Evolutionary conservation across 176 grass and related monocot genomes (phyloP).

Genomic region (Lolium multiflorum): DNA sequence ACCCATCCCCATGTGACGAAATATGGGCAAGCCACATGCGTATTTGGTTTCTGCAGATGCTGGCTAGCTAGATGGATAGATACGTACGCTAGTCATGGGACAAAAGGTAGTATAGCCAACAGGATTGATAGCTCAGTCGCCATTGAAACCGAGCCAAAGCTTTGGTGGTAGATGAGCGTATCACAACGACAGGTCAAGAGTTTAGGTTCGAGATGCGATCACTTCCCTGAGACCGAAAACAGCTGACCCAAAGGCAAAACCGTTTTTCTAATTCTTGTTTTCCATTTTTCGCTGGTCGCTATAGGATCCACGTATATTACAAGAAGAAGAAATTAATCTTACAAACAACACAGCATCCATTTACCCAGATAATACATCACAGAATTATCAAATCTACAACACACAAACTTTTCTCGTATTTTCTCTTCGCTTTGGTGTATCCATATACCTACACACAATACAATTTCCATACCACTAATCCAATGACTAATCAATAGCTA

Average conservation of each 20-base stretch:
- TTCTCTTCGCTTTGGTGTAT: neutral
- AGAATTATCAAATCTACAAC: neutral
- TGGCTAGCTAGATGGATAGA: conserved; percentile 6
- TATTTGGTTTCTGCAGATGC: conserved; percentile 10
- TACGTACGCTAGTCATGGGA: conserved; percentile 19
- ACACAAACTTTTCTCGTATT: neutral
- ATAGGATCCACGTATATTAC: neutral
- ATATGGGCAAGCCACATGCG: neutral
- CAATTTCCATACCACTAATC: neutral
- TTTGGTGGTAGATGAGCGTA: conserved; percentile 34
- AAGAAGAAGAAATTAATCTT: neutral
- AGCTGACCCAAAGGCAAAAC: neutral
- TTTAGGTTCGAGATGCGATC: conserved; percentile 42
- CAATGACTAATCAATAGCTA: conserved; percentile 12
- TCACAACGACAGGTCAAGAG: conserved; percentile 42
- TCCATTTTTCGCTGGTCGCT: neutral
- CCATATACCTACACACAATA: conserved; percentile 3
- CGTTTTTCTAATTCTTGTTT: neutral
- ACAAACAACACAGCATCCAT: neutral
- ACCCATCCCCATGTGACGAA: neutral
- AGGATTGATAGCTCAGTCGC: conserved; percentile 21
- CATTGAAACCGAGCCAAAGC: conserved; percentile 16
- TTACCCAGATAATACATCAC: neutral
- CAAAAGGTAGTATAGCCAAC: conserved; percentile 12
- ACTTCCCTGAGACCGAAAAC: neutral